phyloP scores from a whole-genome alignment of 345 rosid genomes.

The Camelina hispida region DNA sequence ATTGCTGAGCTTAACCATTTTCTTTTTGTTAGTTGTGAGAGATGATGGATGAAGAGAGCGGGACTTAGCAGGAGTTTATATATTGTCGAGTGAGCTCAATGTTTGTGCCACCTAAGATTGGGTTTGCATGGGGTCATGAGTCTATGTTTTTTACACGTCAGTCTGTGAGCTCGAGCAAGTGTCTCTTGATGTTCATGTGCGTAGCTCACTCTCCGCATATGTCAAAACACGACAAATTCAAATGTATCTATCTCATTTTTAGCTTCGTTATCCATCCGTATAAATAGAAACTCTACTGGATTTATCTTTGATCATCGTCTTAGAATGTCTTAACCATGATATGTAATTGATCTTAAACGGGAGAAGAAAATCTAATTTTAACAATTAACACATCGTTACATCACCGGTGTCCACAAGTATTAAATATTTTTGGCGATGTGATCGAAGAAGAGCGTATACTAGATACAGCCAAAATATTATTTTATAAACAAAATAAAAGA shows the following conservation, averaged over 20 bases:
- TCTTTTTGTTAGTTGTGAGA: constrained; percentile 7
- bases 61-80: constrained; percentile 24
- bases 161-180: constrained; percentile 30
- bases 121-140: constrained; percentile 36
- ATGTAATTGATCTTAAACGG: not conserved
- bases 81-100: constrained; percentile 27
- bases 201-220: constrained; percentile 25
- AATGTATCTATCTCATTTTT: constrained; percentile 24
- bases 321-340: not conserved
- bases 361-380: not conserved
- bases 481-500: not conserved
- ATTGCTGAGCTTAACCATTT: constrained; percentile 32
- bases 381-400: constrained; percentile 9
- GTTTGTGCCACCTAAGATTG: constrained; percentile 30
- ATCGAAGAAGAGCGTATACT: constrained; percentile 19
- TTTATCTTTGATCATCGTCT: not conserved
- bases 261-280: constrained; percentile 1
- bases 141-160: constrained; percentile 41
- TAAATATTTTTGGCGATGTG: not conserved
- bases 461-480: not conserved
- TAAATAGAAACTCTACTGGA: too few species aligned
- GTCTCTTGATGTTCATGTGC: constrained; percentile 26
- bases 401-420: not conserved
- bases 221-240: constrained; percentile 23
- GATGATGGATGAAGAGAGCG: constrained; percentile 22